phyloP scores from a whole-genome alignment of 768 basidiomycete species.

The Leccinum disarticulatum region DNA sequence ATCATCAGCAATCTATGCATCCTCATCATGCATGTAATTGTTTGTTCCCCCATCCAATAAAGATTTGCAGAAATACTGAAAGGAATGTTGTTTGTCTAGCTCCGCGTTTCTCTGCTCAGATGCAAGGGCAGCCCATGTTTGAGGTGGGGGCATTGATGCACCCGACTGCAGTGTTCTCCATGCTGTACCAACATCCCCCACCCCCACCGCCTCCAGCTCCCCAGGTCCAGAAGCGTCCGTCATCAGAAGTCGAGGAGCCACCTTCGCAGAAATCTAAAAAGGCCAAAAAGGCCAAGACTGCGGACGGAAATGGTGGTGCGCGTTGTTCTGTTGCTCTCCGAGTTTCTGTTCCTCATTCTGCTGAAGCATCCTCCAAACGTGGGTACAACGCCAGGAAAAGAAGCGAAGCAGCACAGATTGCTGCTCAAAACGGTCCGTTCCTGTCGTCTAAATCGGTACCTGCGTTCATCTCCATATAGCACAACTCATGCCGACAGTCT shows the following conservation, averaged over 20 bases:
- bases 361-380: slow-evolving; percentile 50
- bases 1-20: slow-evolving; percentile 29
- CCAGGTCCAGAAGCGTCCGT: slow-evolving; percentile 34
- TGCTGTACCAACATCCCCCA: slow-evolving; percentile 32
- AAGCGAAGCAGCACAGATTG: slow-evolving; percentile 64
- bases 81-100: slow-evolving; percentile 59
- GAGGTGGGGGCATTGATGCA: slow-evolving; percentile 37
- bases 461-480: slow-evolving; percentile 33
- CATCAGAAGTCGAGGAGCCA: slow-evolving; percentile 40
- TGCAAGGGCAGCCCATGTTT: slow-evolving; percentile 31
- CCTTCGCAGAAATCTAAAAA: slow-evolving; percentile 48
- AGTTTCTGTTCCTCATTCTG: slow-evolving; percentile 13
- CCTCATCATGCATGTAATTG: slow-evolving; percentile 35
- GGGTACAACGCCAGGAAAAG: slow-evolving; percentile 74
- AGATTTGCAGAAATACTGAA: slow-evolving; percentile 54
- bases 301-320: slow-evolving; percentile 37
- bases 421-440: slow-evolving; percentile 59
- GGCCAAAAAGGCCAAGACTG: slow-evolving; percentile 39
- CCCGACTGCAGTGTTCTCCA: slow-evolving; percentile 26
- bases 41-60: slow-evolving; percentile 20
- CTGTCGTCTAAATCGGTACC: slow-evolving; percentile 11
- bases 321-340: slow-evolving; percentile 4
- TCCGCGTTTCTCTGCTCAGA: slow-evolving; percentile 45
- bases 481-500: slow-evolving; percentile 45
- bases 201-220: slow-evolving; percentile 8